Percentiles rank a stretch among this genome's conserved stretches.
phyloP scores from a whole-genome alignment of 352 stramenopile species.

The Pythium aristosporum region DNA sequence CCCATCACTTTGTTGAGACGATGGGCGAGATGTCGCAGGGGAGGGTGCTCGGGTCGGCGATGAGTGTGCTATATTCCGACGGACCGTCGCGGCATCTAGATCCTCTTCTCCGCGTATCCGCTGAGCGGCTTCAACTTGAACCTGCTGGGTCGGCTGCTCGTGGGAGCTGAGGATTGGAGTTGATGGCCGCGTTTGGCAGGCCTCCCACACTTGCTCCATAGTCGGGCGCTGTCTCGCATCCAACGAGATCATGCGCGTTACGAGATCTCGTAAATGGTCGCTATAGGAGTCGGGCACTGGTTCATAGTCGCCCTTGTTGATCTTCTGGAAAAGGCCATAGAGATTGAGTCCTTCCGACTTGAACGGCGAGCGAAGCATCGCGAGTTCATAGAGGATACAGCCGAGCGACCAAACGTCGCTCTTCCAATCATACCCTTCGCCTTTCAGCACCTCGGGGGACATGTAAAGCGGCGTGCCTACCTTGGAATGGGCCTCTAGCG shows the following conservation, averaged over 20 bases:
- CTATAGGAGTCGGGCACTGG: slow-evolving; percentile 62
- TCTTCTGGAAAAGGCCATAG: slow-evolving; percentile 92
- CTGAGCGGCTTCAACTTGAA: neutral
- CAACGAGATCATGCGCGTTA: slow-evolving; percentile 76
- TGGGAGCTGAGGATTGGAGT: slow-evolving; percentile 28
- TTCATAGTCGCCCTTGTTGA: slow-evolving; percentile 85
- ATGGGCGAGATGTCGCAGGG: slow-evolving; percentile 20
- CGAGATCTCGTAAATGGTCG: slow-evolving; percentile 47
- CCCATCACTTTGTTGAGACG: slow-evolving; percentile 22
- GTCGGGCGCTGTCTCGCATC: slow-evolving; percentile 53
- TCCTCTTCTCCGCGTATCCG: neutral
- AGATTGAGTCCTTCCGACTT: slow-evolving; percentile 92
- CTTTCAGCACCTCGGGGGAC: slow-evolving; percentile 92
- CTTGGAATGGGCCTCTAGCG: slow-evolving; percentile 84
- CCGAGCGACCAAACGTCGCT: slow-evolving; percentile 95
- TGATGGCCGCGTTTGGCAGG: slow-evolving; percentile 39
- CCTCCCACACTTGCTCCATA: slow-evolving; percentile 64
- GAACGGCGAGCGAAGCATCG: slow-evolving; percentile 93
- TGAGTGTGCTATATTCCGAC: neutral
- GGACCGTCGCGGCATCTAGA: neutral
- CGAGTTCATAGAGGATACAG: slow-evolving; percentile 95
- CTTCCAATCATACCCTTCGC: slow-evolving; percentile 94
- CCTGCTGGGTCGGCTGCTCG: neutral
- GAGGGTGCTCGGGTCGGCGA: slow-evolving; percentile 34
- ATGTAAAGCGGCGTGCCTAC: slow-evolving; percentile 95